Base-by-base conservation (phyloP, 495 filamentous ascomycete genomes). In the Talaromyces adpressus region DNA sequence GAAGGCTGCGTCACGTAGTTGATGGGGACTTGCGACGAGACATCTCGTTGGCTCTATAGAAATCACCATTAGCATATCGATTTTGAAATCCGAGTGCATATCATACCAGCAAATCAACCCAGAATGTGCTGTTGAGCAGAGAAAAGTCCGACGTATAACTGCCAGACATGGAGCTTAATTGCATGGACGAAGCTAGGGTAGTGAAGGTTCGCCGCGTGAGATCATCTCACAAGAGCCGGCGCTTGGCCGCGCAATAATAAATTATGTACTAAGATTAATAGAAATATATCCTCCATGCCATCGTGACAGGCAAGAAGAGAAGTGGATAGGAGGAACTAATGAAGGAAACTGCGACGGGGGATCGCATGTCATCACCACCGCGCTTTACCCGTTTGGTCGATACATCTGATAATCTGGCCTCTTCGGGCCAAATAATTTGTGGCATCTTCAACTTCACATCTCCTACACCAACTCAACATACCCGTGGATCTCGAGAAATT, bases 11-110 rank as follows among this genome's bases (percentile, higher is more conserved):
- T 84, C 20, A 87, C 78, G 69, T 75, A 88, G 63, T 88, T 88
- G 64, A 89, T 77, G 6, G 86, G 86, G 23, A 88, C 75, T 62
- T 79, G 77, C 11, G 82, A 74, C 27, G 79, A 75, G 57, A 88
- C 74, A 77, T 89, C 86, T 71, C 86, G 74, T 71, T 87, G 81
- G 34, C 85, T 82, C 84, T 85, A 59, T n/a, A 39, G 59, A 27
- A 2, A 34, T 11, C 0, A 2, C 20, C 25, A 20, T 49, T 32
- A 66, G 34, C 12, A 12, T 36, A 0, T 49, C 6, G 4, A 23
- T 3, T 27, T 23, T 0, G 1, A 4, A 9, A 20, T 22, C 29
- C 8, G 39, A 16, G 29, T 34, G 12, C 1, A 12, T 57, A 30
- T 73, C 70, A 54, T 14, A 81, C 78, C 61, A 81, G 66, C 32